A percentile compares a stretch with the other conserved stretches of the same genome.
phyloP scores from a whole-genome alignment of 177 flowering plant species.

The Vitis hybrid region DNA sequence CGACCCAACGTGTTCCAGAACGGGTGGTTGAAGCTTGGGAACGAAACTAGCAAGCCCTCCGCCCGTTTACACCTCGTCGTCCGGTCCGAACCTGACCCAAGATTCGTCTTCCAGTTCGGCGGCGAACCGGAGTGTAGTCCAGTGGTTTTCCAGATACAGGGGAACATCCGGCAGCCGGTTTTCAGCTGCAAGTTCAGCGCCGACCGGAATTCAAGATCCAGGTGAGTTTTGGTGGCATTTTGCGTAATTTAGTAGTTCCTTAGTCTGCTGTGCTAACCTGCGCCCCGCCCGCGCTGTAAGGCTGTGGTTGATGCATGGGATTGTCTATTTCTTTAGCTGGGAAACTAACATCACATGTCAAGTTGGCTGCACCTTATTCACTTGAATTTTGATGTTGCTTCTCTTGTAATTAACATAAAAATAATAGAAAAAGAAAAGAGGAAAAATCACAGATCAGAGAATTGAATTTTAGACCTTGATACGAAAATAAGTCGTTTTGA shows the following conservation, averaged over 20 bases:
- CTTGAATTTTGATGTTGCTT: conserved; percentile 5
- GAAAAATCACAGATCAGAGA: too few relatives aligned
- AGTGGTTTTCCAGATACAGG: conserved; percentile 85
- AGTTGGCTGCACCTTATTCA: conserved; percentile 10
- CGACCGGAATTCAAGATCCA: conserved; percentile 68
- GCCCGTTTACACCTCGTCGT: conserved; percentile 64
- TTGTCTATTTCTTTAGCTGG: conserved; percentile 13
- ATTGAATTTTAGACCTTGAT: too few relatives aligned
- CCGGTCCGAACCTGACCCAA: conserved; percentile 84
- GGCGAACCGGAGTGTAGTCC: conserved; percentile 98
- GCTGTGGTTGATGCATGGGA: conserved; percentile 17
- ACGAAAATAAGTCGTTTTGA: too few relatives aligned
- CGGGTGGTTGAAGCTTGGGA: conserved; percentile 79
- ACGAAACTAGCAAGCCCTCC: conserved; percentile 33
- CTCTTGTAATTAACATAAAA: neutral
- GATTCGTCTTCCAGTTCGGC: conserved; percentile 90
- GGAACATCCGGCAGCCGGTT: conserved; percentile 80
- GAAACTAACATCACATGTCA: conserved; percentile 14
- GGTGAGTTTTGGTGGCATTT: conserved; percentile 39
- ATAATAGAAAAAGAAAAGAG: too few relatives aligned
- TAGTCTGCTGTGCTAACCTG: conserved; percentile 6
- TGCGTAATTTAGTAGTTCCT: conserved; percentile 10
- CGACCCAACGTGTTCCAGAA: conserved; percentile 47
- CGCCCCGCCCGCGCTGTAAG: conserved; percentile 7
- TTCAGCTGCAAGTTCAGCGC: conserved; percentile 94